These are phyloP conservation scores for Fomitopsis serialis DNA, from an alignment of 768 basidiomycete species.

Conservation along the genomic window DNA sequence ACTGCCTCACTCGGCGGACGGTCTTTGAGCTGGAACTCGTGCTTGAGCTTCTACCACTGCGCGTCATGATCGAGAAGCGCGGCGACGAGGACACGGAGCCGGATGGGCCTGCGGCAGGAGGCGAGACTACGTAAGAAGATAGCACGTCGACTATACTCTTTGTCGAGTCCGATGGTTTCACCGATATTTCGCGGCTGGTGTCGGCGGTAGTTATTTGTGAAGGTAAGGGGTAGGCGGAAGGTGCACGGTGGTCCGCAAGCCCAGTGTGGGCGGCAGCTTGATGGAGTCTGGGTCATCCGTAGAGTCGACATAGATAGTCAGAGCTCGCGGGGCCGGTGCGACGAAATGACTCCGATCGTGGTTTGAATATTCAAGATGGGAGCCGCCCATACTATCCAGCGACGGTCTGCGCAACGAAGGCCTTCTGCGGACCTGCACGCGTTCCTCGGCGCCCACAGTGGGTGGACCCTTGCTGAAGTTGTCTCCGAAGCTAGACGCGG, in stretches of 20 bases:
- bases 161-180: background rate
- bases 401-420: conserved; percentile 17
- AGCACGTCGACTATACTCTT: conserved; percentile 19
- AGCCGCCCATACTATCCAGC: conserved; percentile 17
- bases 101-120: conserved; percentile 7
- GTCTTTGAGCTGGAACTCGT: conserved; percentile 9
- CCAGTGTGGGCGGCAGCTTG: conserved; percentile 64
- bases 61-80: conserved; percentile 3
- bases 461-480: conserved; percentile 26
- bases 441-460: conserved; percentile 15
- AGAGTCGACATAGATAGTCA: conserved; percentile 70
- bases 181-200: background rate
- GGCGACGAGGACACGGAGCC: conserved; percentile 8
- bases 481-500: background rate
- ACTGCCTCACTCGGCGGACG: conserved; percentile 7
- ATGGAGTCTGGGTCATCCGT: conserved; percentile 48
- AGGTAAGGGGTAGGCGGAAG: conserved; percentile 15
- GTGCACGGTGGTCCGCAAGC: conserved; percentile 37
- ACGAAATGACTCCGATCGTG: conserved; percentile 51
- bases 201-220: conserved; percentile 1
- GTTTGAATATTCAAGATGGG: conserved; percentile 47
- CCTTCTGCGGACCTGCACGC: conserved; percentile 7
- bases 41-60: conserved; percentile 13
- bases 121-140: conserved; percentile 16
- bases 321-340: conserved; percentile 64